Percentiles rank a stretch among this genome's conserved stretches.
Conservation (phyloP, 1,284 basidiomycete genomes). For the Pisolithus thermaeus region DNA sequence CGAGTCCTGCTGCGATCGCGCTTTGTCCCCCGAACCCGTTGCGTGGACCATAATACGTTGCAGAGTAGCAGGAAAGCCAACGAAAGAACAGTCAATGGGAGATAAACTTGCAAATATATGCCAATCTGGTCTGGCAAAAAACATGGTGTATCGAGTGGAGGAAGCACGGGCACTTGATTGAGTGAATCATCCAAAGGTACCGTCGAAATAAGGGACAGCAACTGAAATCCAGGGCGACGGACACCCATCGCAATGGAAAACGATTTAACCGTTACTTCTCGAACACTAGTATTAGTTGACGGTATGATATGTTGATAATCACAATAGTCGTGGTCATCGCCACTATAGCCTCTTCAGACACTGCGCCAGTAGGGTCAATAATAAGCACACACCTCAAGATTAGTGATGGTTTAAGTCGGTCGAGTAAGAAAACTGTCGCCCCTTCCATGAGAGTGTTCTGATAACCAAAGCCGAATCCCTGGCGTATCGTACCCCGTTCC, state of each 20-base stretch:
- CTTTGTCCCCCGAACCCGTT: constrained; percentile 6
- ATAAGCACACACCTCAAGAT: constrained; percentile 62
- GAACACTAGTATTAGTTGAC: constrained; percentile 31
- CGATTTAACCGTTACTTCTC: constrained; percentile 78
- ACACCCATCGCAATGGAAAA: constrained; percentile 80
- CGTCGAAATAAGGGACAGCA: constrained; percentile 66
- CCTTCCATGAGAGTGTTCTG: constrained; percentile 75
- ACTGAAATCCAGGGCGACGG: constrained; percentile 75
- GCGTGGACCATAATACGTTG: constrained; percentile 21
- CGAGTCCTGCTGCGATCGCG: constrained; percentile 7
- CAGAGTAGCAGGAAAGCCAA: constrained; percentile 33
- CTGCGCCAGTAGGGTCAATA: neutral
- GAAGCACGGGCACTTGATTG: constrained; percentile 20
- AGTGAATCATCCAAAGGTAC: constrained; percentile 21
- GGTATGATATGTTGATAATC: constrained; percentile 55
- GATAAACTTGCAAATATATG: constrained; percentile 56
- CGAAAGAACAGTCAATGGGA: constrained; percentile 41
- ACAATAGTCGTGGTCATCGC: constrained; percentile 88
- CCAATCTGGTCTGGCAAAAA: constrained; percentile 62
- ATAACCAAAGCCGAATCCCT: constrained; percentile 77
- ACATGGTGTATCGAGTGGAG: constrained; percentile 49
- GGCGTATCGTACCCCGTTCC: constrained; percentile 65
- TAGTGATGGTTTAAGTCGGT: constrained; percentile 55
- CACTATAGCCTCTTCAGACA: constrained; percentile 40
- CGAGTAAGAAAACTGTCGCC: constrained; percentile 65